Evolutionary conservation across 441 rosid species (phyloP).

Genomic region (Erysimum cheiri): DNA sequence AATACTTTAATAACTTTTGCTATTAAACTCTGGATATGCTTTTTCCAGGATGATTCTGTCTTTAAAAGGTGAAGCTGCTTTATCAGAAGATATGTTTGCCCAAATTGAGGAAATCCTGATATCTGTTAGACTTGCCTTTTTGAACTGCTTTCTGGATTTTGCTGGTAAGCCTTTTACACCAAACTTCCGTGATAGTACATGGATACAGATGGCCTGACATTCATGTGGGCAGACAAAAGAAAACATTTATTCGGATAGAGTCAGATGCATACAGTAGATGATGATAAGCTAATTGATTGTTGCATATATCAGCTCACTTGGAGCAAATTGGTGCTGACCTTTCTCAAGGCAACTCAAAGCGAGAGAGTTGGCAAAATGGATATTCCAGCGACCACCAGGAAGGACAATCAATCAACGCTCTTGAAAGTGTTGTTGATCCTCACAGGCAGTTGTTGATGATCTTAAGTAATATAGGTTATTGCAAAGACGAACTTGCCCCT

Average conservation of each 20-base stretch:
- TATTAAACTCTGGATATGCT: conserved; percentile 11
- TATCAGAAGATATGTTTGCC: conserved; percentile 74
- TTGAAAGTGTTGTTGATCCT: conserved; percentile 70
- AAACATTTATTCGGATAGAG: background rate
- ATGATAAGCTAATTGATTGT: background rate
- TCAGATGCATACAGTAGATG: no score
- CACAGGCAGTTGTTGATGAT: conserved; percentile 81
- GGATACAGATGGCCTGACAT: conserved; percentile 4
- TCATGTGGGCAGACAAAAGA: background rate
- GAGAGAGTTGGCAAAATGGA: conserved; percentile 64
- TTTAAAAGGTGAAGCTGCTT: conserved; percentile 72
- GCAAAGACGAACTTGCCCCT: conserved; percentile 92
- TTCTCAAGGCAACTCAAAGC: conserved; percentile 63
- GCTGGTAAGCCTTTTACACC: conserved; percentile 64
- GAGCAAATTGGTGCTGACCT: conserved; percentile 82
- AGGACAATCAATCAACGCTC: conserved; percentile 49
- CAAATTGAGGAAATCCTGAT: conserved; percentile 91
- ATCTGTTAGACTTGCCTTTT: conserved; percentile 87
- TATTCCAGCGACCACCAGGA: conserved; percentile 57
- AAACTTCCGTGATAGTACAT: background rate
- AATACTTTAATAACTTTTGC: conserved; percentile 4
- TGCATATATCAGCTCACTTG: conserved; percentile 63
- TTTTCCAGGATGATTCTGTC: conserved; percentile 79
- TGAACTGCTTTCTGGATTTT: conserved; percentile 95
- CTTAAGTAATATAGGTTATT: conserved; percentile 88